Base-by-base conservation (phyloP, 169 alveolate genomes). In the Cystoisospora suis region DNA sequence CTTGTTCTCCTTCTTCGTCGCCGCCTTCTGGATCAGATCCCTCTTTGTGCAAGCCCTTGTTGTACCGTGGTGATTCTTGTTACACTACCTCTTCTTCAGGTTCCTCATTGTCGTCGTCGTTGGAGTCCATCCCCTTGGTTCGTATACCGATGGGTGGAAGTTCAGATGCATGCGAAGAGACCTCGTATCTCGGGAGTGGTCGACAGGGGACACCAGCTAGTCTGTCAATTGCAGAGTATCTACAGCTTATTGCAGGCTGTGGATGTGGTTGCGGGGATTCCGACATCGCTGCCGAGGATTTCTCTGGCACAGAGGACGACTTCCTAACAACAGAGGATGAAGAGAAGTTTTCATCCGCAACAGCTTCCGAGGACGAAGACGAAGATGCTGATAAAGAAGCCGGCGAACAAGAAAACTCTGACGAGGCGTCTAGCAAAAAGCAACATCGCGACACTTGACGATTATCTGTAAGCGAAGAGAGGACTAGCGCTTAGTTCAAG, bases 261-360 rank as follows among this genome's bases (percentile, higher is more conserved):
- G 36, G 15, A 46, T 72, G 83, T 38, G 83, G 83, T 17, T 72
- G 83, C 56, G 83, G 58, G 38, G 83, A 72, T 27, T 40, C 83
- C n/a, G 83, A 72, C 32, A 40, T 72, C 27, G 56, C 83, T 0
- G 42, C 56, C 32, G 83, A 72, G 12, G 83, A 34, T 5, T 23
- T 72, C 56, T 27, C 83, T 29, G 83, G 42, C 83, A 23, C 83
- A 34, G 83, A 72, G 12, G 83, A 72, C 0, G 83, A 32, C 9
- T 36, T 32, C 45, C 45, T 32, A 27, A 44, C n/a, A 36, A 36
- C 3, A 58, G 72, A 58, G 29, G 72, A 58, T 29, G 72, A 2
- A 58, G 15, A 58, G n/a, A 36, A 58, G 29, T 29, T 27, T 1
- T 3, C 72, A 7, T 3, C n/a, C 15, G 72, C 23, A 58, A 36